Evolutionary conservation across 768 basidiomycete species (phyloP).

Genomic region (Lactarius trivialis): DNA sequence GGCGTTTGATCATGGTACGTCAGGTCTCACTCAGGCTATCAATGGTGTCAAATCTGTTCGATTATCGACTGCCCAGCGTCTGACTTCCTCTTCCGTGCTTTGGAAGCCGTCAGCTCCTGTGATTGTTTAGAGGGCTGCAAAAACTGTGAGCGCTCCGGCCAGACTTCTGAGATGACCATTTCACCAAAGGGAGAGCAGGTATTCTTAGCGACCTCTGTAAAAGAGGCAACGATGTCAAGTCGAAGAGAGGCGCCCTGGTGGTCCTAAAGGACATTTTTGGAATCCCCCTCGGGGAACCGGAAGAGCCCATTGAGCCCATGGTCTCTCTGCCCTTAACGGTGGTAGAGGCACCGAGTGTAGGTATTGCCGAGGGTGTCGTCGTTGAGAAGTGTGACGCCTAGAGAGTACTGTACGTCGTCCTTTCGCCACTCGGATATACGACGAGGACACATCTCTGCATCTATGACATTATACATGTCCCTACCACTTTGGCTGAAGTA

Average conservation of each 20-base stretch:
- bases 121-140: conserved; percentile 64
- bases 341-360: conserved; percentile 46
- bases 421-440: background rate
- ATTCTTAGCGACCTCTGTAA: conserved; percentile 59
- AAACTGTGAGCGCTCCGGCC: conserved; percentile 43
- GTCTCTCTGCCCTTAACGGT: conserved; percentile 40
- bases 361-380: conserved; percentile 23
- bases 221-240: conserved; percentile 65
- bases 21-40: background rate
- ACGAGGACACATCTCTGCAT: background rate
- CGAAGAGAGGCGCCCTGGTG: conserved; percentile 68
- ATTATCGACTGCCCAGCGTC: conserved; percentile 35
- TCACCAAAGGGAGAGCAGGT: conserved; percentile 38
- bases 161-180: background rate
- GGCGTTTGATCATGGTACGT: conserved; percentile 74
- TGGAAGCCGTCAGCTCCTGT: conserved; percentile 52
- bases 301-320: conserved; percentile 25
- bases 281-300: conserved; percentile 33
- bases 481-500: background rate
- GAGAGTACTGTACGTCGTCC: background rate
- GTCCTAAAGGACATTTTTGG: conserved; percentile 57
- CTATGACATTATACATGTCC: background rate
- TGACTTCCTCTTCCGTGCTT: conserved; percentile 53
- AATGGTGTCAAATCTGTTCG: background rate
- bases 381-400: conserved; percentile 11